Evolutionary conservation across 768 basidiomycete species (phyloP), one percentile per base, ranked within the genome.

Genomic region (Boletus vinaceobasis): DNA sequence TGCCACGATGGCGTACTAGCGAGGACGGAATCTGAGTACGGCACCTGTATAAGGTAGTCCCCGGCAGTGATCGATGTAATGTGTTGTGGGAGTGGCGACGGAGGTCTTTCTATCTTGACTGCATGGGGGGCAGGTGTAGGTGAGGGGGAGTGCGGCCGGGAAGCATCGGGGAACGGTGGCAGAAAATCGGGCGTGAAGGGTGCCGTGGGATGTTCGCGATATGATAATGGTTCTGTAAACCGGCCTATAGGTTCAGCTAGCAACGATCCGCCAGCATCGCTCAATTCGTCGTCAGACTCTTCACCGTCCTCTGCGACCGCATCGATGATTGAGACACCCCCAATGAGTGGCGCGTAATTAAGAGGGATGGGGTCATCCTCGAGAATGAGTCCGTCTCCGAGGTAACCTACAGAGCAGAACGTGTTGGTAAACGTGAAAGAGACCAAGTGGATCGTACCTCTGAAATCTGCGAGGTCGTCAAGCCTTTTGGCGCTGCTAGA

Each of bases 391-490:
- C 85, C 86, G 44, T 84, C 78, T 23, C 66, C 71, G 15, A 89
- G 76, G 67, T 83, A 81, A 10, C 83, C 89, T 87, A 61, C 53
- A 70, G 59, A 64, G 70, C 57, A 70, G 4, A 60, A 71, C 51
- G 67, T 7, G 47, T 60, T 23, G 17, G 50, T 40, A 42, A 42
- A 43, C 13, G 15, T 9, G 29, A 43, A 14, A 47, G 1, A n/a
- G 21, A 33, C 7, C 17, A 66, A 61, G 58, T 37, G 48, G 57
- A 59, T 78, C 79, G 71, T 73, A 85, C 87, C 82, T 76, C 78
- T 84, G 68, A 88, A 79, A 67, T 90, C 90, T 49, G 77, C 74
- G 65, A 92, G 70, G 65, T 90, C 89, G 67, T 90, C 88, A 11
- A 83, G 75, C 61, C 88, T 76, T 61, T 85, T 77, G 39, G 75